Conservation (phyloP, 257 asterid genomes). For the Capsicum pubescens region DNA sequence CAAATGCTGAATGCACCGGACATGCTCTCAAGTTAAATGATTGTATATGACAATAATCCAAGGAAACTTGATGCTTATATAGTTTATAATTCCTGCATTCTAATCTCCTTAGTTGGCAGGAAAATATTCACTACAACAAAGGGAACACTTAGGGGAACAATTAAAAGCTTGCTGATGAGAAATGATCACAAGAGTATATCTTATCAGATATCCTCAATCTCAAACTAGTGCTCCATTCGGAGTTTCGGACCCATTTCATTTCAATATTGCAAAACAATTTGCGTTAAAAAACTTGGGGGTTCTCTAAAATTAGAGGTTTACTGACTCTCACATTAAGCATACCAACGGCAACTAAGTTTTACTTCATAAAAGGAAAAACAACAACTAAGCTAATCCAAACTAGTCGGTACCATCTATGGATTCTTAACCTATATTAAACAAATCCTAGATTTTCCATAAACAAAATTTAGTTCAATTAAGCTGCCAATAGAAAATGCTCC, state of each 20-base stretch:
- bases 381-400: background rate
- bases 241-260: background rate
- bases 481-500: too few relatives aligned
- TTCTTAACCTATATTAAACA: too few relatives aligned
- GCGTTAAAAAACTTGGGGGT: background rate
- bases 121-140: background rate
- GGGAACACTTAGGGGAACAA: background rate
- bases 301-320: background rate
- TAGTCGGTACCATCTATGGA: background rate
- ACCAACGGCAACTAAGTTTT: background rate
- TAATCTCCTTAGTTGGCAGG: background rate
- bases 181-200: background rate
- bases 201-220: background rate
- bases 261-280: background rate
- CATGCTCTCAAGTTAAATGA: background rate
- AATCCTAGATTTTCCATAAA: too few relatives aligned
- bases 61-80: background rate
- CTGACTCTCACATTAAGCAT: background rate
- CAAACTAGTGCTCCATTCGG: background rate
- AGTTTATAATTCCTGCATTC: background rate
- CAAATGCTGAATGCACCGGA: background rate
- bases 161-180: background rate
- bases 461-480: too few relatives aligned
- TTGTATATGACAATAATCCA: background rate
- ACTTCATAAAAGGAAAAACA: background rate